phyloP scores from a whole-genome alignment of 1,284 basidiomycete genomes.

The Chalciporus piperatoides region DNA sequence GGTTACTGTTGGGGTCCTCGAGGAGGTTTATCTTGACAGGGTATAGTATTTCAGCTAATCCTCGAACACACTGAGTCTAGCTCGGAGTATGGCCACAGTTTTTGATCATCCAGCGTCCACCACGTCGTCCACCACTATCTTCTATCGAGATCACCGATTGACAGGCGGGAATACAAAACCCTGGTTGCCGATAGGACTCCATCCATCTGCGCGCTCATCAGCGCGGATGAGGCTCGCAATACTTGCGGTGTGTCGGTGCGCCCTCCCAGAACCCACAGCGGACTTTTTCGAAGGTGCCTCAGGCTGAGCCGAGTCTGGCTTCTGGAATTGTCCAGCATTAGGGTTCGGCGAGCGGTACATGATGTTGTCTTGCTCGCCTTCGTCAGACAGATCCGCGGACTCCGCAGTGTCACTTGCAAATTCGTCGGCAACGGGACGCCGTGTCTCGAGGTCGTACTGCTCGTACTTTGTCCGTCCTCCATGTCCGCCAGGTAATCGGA shows the following conservation, averaged over 20 bases:
- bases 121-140: neutral
- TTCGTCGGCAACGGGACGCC: slow-evolving; percentile 43
- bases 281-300: slow-evolving; percentile 24
- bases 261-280: slow-evolving; percentile 30
- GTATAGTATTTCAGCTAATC: slow-evolving; percentile 12
- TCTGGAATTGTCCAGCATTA: slow-evolving; percentile 23
- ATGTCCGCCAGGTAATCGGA: slow-evolving; percentile 52
- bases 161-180: slow-evolving; percentile 44
- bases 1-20: no score
- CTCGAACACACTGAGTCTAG: neutral
- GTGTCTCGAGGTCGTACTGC: slow-evolving; percentile 59
- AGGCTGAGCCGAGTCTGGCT: slow-evolving; percentile 26
- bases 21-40: slow-evolving; percentile 4
- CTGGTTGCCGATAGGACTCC: slow-evolving; percentile 61
- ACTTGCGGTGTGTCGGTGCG: slow-evolving; percentile 72
- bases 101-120: neutral
- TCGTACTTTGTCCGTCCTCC: slow-evolving; percentile 62
- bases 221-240: slow-evolving; percentile 75
- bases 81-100: neutral
- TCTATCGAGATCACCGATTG: slow-evolving; percentile 13
- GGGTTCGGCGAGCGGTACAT: slow-evolving; percentile 64
- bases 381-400: slow-evolving; percentile 50
- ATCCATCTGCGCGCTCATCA: slow-evolving; percentile 70
- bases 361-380: slow-evolving; percentile 59
- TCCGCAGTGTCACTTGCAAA: slow-evolving; percentile 47